Evolutionary conservation across 768 basidiomycete species (phyloP).

Genomic region (Lentinula edodes): DNA sequence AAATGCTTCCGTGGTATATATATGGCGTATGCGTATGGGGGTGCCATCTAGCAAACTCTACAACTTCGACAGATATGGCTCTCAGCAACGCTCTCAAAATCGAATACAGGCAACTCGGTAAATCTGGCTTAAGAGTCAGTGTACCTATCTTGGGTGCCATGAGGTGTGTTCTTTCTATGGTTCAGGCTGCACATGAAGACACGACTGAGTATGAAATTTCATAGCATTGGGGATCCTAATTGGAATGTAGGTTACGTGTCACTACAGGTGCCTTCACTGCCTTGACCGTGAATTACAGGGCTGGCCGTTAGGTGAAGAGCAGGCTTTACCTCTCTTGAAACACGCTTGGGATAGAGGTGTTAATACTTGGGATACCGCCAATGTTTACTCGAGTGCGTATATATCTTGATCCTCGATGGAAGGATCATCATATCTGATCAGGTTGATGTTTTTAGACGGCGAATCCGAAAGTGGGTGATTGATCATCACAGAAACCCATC

Average conservation of each 20-base stretch:
- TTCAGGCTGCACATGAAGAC: not conserved
- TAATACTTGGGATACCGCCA: slow-evolving; percentile 32
- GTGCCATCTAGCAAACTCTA: not conserved
- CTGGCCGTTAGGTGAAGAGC: slow-evolving; percentile 47
- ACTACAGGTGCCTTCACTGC: not conserved
- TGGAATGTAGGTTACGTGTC: slow-evolving; percentile 8
- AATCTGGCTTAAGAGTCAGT: slow-evolving; percentile 1
- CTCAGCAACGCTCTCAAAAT: not conserved
- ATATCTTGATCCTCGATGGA: not conserved
- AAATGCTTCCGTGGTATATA: not conserved
- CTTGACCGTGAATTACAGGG: slow-evolving; percentile 17
- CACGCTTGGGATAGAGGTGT: slow-evolving; percentile 35
- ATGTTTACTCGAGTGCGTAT: slow-evolving; percentile 23
- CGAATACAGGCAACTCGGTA: slow-evolving; percentile 3
- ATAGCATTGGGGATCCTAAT: slow-evolving; percentile 17
- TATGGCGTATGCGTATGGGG: not conserved
- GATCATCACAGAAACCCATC: not conserved
- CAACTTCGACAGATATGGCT: not conserved
- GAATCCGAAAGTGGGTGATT: slow-evolving; percentile 23
- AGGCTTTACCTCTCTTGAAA: slow-evolving; percentile 38
- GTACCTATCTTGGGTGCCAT: slow-evolving; percentile 1
- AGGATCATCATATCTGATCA: not conserved
- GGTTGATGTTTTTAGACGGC: slow-evolving; percentile 17
- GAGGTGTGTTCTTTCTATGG: not conserved
- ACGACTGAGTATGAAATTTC: slow-evolving; percentile 10